Evolutionary conservation across 108 stramenopile species (phyloP), one percentile per base, ranked within the genome.

Genomic region (Craspedostauros australis): DNA sequence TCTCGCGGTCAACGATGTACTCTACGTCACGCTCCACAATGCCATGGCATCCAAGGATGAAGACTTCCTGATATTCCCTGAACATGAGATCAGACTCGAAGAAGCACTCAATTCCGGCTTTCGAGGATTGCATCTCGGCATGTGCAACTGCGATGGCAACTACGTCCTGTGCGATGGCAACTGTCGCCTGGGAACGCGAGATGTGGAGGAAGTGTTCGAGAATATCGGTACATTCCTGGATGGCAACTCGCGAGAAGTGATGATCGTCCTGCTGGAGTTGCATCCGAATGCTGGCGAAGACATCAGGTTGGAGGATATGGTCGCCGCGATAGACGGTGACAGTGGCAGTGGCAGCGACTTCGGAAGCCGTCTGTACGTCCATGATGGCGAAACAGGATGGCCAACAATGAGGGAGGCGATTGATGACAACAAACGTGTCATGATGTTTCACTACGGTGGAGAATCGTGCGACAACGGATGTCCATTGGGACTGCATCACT

Each of bases 11-110:
- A 54, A 82, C 42, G 62, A 84, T 53, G 50, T 88, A 1, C 8
- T 82, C 43, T 88, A 57, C 28, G 70, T 81, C 19, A 71, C 66
- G 14, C 53, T 72, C 5, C 87, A 88, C 53, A 88, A 88, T 45
- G 87, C 78, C 19, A 70, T 67, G 50, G 75, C 80, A 0, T 62
- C 61, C 11, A 39, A 55, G 4, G 73, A 72, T 20, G 44, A 76
- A 41, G 76, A 76, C 12, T 66, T 62, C 25, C 27, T 76, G 19
- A 46, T 70, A 12, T 54, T 33, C 43, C 71, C 79, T 7, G 85
- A 82, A 47, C 78, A 88, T 45, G 50, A 66, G 14, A 46, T 50
- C n/a, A 48, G 53, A 11, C 61, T 88, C 22, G 87, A 88, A 53
- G 39, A 56, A 33, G 79, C 87, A 0, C 43, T 88, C 21, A 49